phyloP scores from a whole-genome alignment of 2,329 filamentous ascomycete species.

The Helicocarpus griseus region DNA sequence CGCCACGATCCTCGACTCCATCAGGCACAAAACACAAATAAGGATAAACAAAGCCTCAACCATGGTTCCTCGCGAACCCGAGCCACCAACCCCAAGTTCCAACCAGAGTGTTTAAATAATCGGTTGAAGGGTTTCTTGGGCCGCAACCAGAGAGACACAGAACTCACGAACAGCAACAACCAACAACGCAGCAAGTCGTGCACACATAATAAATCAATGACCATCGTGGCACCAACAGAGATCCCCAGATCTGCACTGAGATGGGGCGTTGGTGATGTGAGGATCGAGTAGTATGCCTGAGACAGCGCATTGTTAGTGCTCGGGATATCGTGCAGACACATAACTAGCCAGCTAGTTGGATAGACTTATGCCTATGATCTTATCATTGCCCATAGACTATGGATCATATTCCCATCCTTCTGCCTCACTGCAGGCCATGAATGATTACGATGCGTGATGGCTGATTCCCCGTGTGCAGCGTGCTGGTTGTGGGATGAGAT shows the following conservation, averaged over 20 bases:
- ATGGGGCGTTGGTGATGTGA: neutral
- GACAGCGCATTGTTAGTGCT: slow-evolving; percentile 35
- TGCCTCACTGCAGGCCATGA: too few species aligned
- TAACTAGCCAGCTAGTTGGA: too few species aligned
- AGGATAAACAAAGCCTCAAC: neutral
- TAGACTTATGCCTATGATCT: too few species aligned
- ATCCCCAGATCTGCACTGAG: neutral
- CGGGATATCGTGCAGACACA: too few species aligned
- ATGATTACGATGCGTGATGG: too few species aligned
- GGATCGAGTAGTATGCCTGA: neutral
- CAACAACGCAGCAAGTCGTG: neutral
- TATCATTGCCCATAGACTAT: too few species aligned
- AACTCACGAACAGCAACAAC: neutral
- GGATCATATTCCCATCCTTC: too few species aligned
- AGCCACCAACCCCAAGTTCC: neutral
- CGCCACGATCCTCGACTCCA: too few species aligned
- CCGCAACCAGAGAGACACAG: too few species aligned
- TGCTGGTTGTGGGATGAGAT: too few species aligned
- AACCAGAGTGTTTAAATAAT: neutral
- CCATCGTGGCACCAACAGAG: slow-evolving; percentile 1
- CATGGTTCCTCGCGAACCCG: neutral
- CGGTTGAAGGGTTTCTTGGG: neutral
- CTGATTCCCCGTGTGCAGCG: too few species aligned
- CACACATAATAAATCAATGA: neutral
- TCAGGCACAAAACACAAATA: neutral